Conservation (phyloP, 768 basidiomycete genomes). For the Phlebiopsis gigantea region DNA sequence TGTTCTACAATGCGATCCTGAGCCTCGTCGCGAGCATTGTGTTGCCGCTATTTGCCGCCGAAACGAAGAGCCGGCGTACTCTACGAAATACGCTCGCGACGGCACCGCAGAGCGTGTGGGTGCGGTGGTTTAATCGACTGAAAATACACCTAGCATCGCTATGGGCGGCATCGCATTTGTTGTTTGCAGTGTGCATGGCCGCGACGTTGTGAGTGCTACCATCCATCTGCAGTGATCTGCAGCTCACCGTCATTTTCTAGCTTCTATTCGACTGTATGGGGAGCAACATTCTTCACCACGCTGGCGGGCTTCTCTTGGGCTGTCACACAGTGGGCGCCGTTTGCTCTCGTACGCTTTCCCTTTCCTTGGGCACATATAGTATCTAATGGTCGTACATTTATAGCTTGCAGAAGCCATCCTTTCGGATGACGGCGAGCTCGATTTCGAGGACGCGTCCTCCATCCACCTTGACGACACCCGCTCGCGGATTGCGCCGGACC, state of each 20-base stretch:
- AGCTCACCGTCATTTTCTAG: constrained; percentile 31
- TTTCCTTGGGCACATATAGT: neutral
- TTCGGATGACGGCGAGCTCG: constrained; percentile 41
- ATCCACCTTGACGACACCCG: constrained; percentile 38
- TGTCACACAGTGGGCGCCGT: constrained; percentile 89
- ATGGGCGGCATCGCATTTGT: constrained; percentile 73
- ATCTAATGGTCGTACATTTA: neutral
- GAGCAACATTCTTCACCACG: constrained; percentile 72
- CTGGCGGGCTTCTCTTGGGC: constrained; percentile 92
- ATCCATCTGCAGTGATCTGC: neutral
- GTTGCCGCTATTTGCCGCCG: constrained; percentile 58
- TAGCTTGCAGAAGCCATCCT: constrained; percentile 80
- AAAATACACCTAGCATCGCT: constrained; percentile 62
- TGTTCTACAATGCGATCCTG: constrained; percentile 74
- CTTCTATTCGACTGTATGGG: constrained; percentile 61
- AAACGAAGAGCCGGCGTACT: constrained; percentile 17
- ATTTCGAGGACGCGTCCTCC: constrained; percentile 27
- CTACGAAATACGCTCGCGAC: constrained; percentile 15
- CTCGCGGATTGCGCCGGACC: constrained; percentile 14
- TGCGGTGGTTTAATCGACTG: constrained; percentile 29
- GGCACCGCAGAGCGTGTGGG: constrained; percentile 14
- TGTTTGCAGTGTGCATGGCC: constrained; percentile 76
- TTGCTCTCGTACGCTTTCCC: constrained; percentile 60
- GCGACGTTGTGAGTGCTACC: constrained; percentile 66
- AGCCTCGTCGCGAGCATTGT: constrained; percentile 63